phyloP scores from a whole-genome alignment of 2,329 filamentous ascomycete genomes.

The Alternaria sp. region DNA sequence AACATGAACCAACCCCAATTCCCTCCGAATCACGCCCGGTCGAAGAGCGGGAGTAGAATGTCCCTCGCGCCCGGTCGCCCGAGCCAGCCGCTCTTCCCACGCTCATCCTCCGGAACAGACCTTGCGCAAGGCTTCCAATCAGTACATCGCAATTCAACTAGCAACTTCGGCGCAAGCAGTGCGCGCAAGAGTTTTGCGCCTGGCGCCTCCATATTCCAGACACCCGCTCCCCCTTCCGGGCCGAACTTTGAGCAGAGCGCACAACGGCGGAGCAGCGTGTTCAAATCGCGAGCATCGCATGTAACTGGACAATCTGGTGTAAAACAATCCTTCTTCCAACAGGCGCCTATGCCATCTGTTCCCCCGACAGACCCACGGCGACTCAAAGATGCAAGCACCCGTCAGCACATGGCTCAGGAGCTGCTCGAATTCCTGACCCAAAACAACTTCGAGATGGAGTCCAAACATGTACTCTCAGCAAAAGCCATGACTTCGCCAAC shows the following conservation, averaged over 20 bases:
- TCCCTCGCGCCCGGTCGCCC: conserved; percentile 82
- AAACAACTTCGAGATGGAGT: conserved; percentile 97
- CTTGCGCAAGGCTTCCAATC: conserved; percentile 83
- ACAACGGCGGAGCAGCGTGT: conserved; percentile 76
- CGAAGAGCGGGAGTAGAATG: conserved; percentile 81
- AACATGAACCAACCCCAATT: conserved; percentile 62
- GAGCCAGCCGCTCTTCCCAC: conserved; percentile 84
- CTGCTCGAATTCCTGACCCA: conserved; percentile 89
- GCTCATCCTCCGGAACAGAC: conserved; percentile 82
- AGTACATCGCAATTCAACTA: conserved; percentile 82
- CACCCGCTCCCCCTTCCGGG: conserved; percentile 52
- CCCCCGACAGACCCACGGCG: conserved; percentile 87
- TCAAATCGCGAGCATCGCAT: conserved; percentile 65
- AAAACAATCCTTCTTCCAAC: conserved; percentile 94
- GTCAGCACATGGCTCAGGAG: conserved; percentile 84
- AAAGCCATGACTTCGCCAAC: conserved; percentile 94
- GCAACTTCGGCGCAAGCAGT: conserved; percentile 64
- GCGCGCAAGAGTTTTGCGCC: conserved; percentile 76
- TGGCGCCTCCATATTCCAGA: conserved; percentile 55
- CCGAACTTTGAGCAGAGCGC: conserved; percentile 63
- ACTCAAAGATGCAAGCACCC: conserved; percentile 79
- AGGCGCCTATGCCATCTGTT: conserved; percentile 79
- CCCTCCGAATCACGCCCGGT: conserved; percentile 73
- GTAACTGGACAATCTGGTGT: conserved; percentile 67
- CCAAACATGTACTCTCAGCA: conserved; percentile 90